Conservation (phyloP, 108 stramenopile genomes). For the Nitzschia putrida region DNA sequence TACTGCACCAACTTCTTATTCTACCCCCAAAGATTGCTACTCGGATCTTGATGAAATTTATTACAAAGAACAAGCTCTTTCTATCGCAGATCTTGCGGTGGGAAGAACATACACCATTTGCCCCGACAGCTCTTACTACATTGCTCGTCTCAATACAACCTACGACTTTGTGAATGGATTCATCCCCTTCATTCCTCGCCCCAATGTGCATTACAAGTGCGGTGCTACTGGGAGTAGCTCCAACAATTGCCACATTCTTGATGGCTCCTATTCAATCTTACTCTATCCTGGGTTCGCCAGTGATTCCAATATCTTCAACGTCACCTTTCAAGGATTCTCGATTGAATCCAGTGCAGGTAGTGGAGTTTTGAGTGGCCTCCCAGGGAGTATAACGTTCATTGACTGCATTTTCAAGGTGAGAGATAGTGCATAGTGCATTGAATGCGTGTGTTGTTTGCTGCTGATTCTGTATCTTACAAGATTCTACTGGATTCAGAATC, state of each 20-base stretch:
- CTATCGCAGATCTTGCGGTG: neutral
- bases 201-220: conserved; percentile 2
- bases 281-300: neutral
- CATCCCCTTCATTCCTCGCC: neutral
- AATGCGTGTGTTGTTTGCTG: too few species aligned
- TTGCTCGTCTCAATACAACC: neutral
- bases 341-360: neutral
- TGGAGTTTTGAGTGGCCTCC: neutral
- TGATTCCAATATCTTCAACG: neutral
- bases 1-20: conserved; percentile 8
- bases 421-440: too few species aligned
- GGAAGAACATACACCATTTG: neutral
- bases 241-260: conserved; percentile 1
- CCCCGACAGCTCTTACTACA: neutral
- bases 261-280: conserved; percentile 7
- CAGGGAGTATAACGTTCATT: neutral
- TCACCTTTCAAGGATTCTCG: neutral
- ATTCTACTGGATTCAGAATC: too few species aligned
- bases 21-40: neutral
- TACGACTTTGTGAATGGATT: neutral
- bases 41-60: conserved; percentile 1
- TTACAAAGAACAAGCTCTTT: neutral
- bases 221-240: neutral
- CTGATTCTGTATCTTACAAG: too few species aligned
- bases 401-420: conserved; percentile 5